Conservation (phyloP, 1,284 basidiomycete species). For the Moniliophthora roreri region DNA sequence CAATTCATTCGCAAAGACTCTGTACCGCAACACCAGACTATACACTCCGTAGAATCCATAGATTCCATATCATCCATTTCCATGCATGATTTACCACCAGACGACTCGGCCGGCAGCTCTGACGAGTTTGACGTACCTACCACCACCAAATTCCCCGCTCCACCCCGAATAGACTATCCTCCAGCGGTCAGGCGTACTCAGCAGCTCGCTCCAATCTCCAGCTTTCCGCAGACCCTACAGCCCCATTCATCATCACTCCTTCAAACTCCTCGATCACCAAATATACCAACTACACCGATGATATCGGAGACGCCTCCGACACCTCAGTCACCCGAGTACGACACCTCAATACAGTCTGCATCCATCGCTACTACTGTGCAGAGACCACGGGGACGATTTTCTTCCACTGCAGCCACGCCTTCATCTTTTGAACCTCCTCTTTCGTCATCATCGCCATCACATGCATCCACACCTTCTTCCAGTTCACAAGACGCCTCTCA, state of each 20-base stretch:
- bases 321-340: neutral
- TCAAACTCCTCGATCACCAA: neutral
- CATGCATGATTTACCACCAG: neutral
- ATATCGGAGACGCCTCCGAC: neutral
- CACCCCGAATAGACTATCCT: neutral
- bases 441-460: too few species aligned
- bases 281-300: neutral
- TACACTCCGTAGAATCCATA: neutral
- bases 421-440: too few species aligned
- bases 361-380: too few species aligned
- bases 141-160: neutral
- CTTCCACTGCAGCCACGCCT: too few species aligned
- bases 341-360: too few species aligned
- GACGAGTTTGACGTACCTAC: conserved; percentile 1
- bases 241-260: neutral
- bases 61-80: conserved; percentile 8
- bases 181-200: neutral
- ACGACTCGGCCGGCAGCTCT: neutral
- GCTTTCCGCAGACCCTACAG: too few species aligned
- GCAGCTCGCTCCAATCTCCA: neutral
- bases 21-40: neutral
- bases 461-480: too few species aligned
- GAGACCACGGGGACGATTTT: too few species aligned
- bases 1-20: neutral
- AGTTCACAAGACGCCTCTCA: too few species aligned